These are phyloP conservation scores for Trypanosoma mega DNA, from an alignment of 208 protist genomes.

Conservation along the genomic window DNA sequence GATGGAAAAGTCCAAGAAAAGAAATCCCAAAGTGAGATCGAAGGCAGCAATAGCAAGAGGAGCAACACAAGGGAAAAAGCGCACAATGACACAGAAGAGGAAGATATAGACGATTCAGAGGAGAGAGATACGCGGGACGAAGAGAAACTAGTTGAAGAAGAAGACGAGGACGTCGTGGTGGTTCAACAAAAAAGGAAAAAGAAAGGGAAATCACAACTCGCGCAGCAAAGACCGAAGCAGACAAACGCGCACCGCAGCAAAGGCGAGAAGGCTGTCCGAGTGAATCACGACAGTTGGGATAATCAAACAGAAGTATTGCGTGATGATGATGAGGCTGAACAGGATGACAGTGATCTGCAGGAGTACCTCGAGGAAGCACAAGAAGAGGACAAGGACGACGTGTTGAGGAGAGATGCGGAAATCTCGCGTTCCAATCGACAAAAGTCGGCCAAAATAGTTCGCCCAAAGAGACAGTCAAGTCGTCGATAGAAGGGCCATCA, in stretches of 20 bases:
- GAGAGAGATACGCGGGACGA: conserved; percentile 8
- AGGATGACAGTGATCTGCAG: conserved; percentile 22
- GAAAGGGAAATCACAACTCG: too few species aligned
- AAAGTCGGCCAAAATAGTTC: too few species aligned
- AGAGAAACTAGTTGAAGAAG: conserved; percentile 23
- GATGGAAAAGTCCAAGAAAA: too few species aligned
- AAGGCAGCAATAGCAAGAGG: too few species aligned
- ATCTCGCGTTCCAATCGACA: too few species aligned
- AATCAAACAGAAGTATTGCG: conserved; percentile 26
- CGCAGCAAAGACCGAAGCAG: too few species aligned
- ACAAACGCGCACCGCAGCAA: too few species aligned
- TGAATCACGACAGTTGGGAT: conserved; percentile 58
- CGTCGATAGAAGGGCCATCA: too few species aligned
- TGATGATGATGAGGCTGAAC: conserved; percentile 11
- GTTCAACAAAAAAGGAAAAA: background rate
- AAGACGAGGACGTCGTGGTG: conserved; percentile 5
- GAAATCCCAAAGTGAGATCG: too few species aligned
- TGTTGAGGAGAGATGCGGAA: background rate
- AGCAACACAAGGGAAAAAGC: too few species aligned
- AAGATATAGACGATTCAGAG: background rate
- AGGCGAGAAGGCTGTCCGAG: conserved; percentile 14
- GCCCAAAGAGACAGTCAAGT: conserved; percentile 13
- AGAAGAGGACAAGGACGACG: conserved; percentile 17
- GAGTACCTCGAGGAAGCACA: conserved; percentile 16
- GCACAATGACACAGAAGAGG: background rate